phyloP scores from a whole-genome alignment of 108 stramenopile genomes.

The Pseudonitzschia multistriata region DNA sequence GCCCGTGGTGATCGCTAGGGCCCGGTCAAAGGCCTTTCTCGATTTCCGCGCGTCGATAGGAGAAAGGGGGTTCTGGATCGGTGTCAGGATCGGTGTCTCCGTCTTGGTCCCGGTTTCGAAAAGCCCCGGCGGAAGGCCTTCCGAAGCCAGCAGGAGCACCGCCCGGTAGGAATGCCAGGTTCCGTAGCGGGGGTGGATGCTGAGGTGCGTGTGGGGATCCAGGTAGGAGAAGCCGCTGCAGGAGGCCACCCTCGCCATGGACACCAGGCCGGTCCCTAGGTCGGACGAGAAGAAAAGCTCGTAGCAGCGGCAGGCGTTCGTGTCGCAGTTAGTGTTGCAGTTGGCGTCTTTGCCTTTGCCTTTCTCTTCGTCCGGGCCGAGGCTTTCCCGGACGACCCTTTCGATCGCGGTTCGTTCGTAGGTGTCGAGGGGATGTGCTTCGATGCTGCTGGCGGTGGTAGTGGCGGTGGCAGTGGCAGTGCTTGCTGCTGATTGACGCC shows the following conservation, averaged over 20 bases:
- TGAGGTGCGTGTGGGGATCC: conserved; percentile 48
- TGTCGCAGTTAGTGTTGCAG: not conserved
- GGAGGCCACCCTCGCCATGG: conserved; percentile 52
- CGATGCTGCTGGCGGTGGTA: not conserved
- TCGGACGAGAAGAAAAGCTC: conserved; percentile 26
- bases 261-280: conserved; percentile 36
- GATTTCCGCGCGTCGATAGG: not conserved
- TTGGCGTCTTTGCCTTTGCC: no score
- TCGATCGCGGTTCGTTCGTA: conserved; percentile 16
- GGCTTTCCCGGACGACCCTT: not conserved
- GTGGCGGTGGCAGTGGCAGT: not conserved
- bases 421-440: conserved; percentile 5
- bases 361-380: not conserved
- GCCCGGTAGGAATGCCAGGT: conserved; percentile 57
- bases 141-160: conserved; percentile 42
- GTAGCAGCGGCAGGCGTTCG: not conserved
- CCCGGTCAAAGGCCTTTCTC: not conserved
- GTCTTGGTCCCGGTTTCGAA: not conserved
- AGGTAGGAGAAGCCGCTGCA: conserved; percentile 45
- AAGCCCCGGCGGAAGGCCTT: no score
- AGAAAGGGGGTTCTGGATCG: not conserved
- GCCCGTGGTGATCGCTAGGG: not conserved
- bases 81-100: not conserved
- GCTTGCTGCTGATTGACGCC: not conserved
- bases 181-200: conserved; percentile 48